A percentile compares a stretch with the other conserved stretches of the same genome.
Evolutionary conservation across 192 early-diverging fungal genomes (phyloP).

Genomic region (Dimargaris verticillata): DNA sequence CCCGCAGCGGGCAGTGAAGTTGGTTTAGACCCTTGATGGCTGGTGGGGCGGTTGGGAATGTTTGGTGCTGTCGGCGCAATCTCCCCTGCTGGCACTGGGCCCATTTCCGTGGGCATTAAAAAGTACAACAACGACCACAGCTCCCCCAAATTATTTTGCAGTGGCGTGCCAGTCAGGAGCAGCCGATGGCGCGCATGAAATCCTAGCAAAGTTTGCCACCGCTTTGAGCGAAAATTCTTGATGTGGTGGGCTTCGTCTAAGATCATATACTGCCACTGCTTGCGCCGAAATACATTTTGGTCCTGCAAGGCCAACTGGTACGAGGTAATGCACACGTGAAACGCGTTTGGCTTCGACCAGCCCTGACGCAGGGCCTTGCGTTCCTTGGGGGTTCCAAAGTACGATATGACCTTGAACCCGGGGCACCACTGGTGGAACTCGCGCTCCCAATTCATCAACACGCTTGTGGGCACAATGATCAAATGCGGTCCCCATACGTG

Average conservation of each 20-base stretch:
- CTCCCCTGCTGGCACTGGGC: too few species aligned
- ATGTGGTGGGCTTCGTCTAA: conserved; percentile 55
- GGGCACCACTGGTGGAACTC: conserved; percentile 57
- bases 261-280: conserved; percentile 48
- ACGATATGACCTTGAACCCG: conserved; percentile 53
- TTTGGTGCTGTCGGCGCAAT: conserved; percentile 13
- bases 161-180: conserved; percentile 72
- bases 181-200: conserved; percentile 48
- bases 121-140: conserved; percentile 79
- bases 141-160: conserved; percentile 79
- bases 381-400: conserved; percentile 51
- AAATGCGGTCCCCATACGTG: conserved; percentile 47
- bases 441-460: conserved; percentile 67
- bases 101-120: conserved; percentile 49
- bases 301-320: conserved; percentile 44
- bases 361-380: conserved; percentile 41
- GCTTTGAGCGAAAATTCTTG: conserved; percentile 63
- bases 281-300: conserved; percentile 36
- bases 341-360: conserved; percentile 39
- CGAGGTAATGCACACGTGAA: conserved; percentile 46
- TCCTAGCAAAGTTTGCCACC: conserved; percentile 54
- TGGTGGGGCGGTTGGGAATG: too few species aligned
- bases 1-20: conserved; percentile 23
- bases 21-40: too few species aligned
- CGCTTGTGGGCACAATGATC: conserved; percentile 57